Conservation (phyloP, 108 stramenopile genomes). For the Cafeteria roenbergensis region DNA sequence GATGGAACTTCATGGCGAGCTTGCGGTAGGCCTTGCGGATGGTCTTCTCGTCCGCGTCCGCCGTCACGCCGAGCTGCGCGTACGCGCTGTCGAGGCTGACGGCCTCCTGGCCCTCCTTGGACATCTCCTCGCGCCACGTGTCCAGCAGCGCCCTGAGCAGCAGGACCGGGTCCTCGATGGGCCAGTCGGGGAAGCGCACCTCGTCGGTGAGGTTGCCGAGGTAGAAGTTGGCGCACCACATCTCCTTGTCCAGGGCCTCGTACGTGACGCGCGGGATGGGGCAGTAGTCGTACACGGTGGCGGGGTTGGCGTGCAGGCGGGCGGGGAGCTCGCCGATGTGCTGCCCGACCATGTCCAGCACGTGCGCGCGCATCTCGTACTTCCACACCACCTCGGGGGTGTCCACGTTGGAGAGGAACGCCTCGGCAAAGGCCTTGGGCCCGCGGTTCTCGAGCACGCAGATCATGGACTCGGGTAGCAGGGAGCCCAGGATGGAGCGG, state of each 20-base stretch:
- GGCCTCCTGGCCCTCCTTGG: conserved; percentile 34
- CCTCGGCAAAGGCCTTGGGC: conserved; percentile 43
- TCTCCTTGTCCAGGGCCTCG: conserved; percentile 51
- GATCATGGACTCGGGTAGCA: conserved; percentile 58
- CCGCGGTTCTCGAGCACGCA: conserved; percentile 58
- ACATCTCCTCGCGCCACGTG: conserved; percentile 49
- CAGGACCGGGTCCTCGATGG: conserved; percentile 57
- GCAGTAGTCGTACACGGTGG: conserved; percentile 55
- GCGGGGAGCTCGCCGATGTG: conserved; percentile 68
- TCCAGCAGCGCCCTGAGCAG: conserved; percentile 53
- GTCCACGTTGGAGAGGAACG: conserved; percentile 53
- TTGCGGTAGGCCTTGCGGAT: conserved; percentile 46
- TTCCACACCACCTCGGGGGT: conserved; percentile 71
- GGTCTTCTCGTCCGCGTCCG: conserved; percentile 30
- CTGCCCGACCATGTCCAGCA: conserved; percentile 58
- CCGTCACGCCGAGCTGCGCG: conserved; percentile 30
- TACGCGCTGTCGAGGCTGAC: conserved; percentile 28
- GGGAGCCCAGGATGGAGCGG: conserved; percentile 49
- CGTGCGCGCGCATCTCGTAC: conserved; percentile 53
- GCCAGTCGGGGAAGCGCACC: conserved; percentile 55
- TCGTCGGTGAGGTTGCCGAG: conserved; percentile 60
- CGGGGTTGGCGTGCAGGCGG: conserved; percentile 53
- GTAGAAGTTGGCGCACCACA: conserved; percentile 67
- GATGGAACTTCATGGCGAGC: conserved; percentile 47
- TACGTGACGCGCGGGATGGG: conserved; percentile 58